Evolutionary conservation across 306 rosid genomes (phyloP).

Genomic region (Coriaria nepalensis): DNA sequence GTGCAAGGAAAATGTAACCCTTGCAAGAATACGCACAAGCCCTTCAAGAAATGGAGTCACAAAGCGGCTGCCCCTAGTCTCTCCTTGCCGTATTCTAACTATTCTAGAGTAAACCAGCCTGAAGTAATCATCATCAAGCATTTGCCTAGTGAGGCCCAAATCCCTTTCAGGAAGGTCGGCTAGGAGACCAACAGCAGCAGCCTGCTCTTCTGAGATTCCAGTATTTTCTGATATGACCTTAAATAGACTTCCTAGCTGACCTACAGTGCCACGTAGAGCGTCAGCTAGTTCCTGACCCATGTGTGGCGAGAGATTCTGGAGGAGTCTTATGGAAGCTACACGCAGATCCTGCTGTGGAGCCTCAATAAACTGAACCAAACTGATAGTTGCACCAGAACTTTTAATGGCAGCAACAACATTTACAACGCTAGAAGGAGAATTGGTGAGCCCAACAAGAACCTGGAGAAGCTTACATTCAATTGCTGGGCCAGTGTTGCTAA

Average conservation of each 20-base stretch:
- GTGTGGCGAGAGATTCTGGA: slow-evolving; percentile 65
- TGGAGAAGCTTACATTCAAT: slow-evolving; percentile 93
- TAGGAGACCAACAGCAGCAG: slow-evolving; percentile 79
- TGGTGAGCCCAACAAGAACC: slow-evolving; percentile 90
- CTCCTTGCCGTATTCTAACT: slow-evolving; percentile 63
- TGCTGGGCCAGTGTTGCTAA: slow-evolving; percentile 97
- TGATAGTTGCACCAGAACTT: slow-evolving; percentile 95
- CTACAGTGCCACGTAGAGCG: slow-evolving; percentile 83
- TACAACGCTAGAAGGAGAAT: slow-evolving; percentile 42
- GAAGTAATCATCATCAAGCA: slow-evolving; percentile 82
- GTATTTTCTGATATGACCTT: slow-evolving; percentile 67
- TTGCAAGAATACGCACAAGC: slow-evolving; percentile 71
- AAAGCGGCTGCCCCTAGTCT: slow-evolving; percentile 61
- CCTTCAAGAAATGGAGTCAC: slow-evolving; percentile 84
- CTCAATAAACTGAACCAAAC: slow-evolving; percentile 88
- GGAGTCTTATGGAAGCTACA: slow-evolving; percentile 71
- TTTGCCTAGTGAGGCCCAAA: slow-evolving; percentile 92
- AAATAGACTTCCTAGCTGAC: slow-evolving; percentile 83
- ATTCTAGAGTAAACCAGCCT: slow-evolving; percentile 43
- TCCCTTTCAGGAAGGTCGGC: slow-evolving; percentile 97
- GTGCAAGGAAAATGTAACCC: slow-evolving; percentile 60
- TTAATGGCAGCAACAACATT: slow-evolving; percentile 79
- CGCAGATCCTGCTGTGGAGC: slow-evolving; percentile 91
- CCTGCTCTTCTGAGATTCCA: slow-evolving; percentile 83
- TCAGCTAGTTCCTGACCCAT: slow-evolving; percentile 96